These are phyloP conservation scores for Perkinsus marinus DNA, from an alignment of 169 alveolate species.

Conservation along the genomic window DNA sequence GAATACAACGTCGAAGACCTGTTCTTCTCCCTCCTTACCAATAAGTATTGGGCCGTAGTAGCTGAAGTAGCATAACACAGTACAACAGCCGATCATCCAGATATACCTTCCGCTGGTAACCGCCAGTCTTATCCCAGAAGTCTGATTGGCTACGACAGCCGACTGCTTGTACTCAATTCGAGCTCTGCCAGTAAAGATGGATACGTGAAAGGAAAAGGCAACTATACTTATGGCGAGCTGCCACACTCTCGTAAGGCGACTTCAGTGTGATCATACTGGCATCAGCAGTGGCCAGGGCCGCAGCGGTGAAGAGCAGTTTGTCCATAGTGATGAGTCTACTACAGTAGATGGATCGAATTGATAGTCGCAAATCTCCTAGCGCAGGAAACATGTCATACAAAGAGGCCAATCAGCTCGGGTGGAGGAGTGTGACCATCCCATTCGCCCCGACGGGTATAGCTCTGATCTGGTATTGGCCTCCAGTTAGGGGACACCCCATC, in stretches of 20 bases:
- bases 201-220: background rate
- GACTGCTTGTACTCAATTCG: background rate
- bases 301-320: background rate
- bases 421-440: background rate
- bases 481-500: background rate
- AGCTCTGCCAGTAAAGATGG: background rate
- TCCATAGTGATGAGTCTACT: background rate
- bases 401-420: background rate
- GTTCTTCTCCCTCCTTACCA: background rate
- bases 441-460: background rate
- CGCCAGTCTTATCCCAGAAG: background rate
- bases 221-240: background rate
- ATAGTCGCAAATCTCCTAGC: background rate
- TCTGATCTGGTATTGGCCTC: background rate
- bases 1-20: conserved; percentile 40
- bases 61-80: background rate
- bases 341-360: background rate
- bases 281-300: background rate
- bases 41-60: background rate
- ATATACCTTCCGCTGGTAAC: background rate
- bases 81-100: too few species aligned
- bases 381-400: background rate
- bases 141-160: background rate
- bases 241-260: background rate
- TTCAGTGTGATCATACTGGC: background rate